phyloP scores from a whole-genome alignment of 495 filamentous ascomycete genomes.

The Usnea hakonensis region DNA sequence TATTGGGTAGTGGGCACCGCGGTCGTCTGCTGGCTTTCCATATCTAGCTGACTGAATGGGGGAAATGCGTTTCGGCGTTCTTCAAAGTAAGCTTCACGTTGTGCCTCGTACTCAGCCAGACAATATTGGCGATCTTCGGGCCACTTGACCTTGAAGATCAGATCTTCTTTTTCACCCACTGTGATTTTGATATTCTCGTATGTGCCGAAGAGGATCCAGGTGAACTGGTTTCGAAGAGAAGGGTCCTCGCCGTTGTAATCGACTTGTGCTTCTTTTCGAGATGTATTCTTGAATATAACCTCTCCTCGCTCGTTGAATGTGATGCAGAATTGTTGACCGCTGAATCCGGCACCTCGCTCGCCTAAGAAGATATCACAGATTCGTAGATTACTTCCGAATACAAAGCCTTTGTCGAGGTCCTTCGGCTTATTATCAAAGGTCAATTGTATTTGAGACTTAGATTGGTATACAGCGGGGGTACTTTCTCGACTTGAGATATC shows the following conservation, averaged over 20 bases:
- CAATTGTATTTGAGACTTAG: constrained; percentile 2
- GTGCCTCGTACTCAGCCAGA: constrained; percentile 4
- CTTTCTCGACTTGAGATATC: constrained; percentile 11
- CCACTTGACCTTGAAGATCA: constrained; percentile 12
- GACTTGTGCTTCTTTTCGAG: constrained; percentile 7
- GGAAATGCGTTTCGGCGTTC: constrained; percentile 7
- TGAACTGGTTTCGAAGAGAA: constrained; percentile 7
- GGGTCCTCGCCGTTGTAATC: constrained; percentile 10
- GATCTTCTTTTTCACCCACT: constrained; percentile 2
- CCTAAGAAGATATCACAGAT: constrained; percentile 12
- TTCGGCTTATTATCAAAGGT: constrained; percentile 3
- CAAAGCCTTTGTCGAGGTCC: constrained; percentile 9
- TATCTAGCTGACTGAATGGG: constrained; percentile 3
- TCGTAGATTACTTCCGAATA: constrained; percentile 8
- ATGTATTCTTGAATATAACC: constrained; percentile 15
- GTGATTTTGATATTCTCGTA: constrained; percentile 11
- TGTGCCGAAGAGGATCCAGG: constrained; percentile 13
- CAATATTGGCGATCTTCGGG: not conserved
- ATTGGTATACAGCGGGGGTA: not conserved
- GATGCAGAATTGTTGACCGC: constrained; percentile 17
- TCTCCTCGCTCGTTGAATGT: constrained; percentile 15
- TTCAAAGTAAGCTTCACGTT: constrained; percentile 14
- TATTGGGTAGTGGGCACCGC: not conserved
- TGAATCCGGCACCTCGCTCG: constrained; percentile 9
- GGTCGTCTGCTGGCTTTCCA: constrained; percentile 11